Percentiles rank a stretch among this genome's conserved stretches.
phyloP scores from a whole-genome alignment of 371 early-diverging fungal species.

The Mucor sp. region DNA sequence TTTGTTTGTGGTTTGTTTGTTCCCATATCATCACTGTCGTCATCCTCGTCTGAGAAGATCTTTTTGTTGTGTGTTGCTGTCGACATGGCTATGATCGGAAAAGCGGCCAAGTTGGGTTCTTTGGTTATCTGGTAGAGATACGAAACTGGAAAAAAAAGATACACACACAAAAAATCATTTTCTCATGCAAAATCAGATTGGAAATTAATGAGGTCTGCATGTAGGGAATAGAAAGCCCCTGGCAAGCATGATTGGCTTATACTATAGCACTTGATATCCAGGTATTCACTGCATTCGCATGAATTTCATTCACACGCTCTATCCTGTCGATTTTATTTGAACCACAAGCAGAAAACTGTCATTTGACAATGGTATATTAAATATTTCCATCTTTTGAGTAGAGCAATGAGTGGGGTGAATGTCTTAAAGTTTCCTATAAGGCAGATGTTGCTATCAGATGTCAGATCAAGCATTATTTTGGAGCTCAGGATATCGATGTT shows the following conservation, averaged over 20 bases:
- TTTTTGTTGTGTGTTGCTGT: background rate
- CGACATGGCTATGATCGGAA: background rate
- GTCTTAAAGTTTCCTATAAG: background rate
- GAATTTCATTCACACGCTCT: background rate
- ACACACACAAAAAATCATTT: background rate
- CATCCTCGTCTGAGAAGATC: slow-evolving; percentile 6
- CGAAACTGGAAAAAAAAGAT: background rate
- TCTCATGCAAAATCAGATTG: background rate
- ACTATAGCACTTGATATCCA: background rate
- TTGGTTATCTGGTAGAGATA: background rate
- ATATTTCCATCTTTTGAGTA: background rate
- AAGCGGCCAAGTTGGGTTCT: too few relatives aligned
- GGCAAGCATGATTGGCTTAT: background rate
- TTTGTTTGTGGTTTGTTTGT: background rate
- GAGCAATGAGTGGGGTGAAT: background rate
- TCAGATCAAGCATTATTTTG: too few relatives aligned
- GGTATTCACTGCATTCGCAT: background rate
- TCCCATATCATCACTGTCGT: slow-evolving; percentile 28
- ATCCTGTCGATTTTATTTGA: background rate
- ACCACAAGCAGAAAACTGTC: background rate
- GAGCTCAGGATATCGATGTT: too few relatives aligned
- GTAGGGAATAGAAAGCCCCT: background rate
- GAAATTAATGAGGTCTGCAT: background rate
- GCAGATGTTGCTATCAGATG: background rate
- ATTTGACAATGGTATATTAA: background rate